Base-by-base conservation (phyloP, 805 yeast species). In the Starmerella apicola region DNA sequence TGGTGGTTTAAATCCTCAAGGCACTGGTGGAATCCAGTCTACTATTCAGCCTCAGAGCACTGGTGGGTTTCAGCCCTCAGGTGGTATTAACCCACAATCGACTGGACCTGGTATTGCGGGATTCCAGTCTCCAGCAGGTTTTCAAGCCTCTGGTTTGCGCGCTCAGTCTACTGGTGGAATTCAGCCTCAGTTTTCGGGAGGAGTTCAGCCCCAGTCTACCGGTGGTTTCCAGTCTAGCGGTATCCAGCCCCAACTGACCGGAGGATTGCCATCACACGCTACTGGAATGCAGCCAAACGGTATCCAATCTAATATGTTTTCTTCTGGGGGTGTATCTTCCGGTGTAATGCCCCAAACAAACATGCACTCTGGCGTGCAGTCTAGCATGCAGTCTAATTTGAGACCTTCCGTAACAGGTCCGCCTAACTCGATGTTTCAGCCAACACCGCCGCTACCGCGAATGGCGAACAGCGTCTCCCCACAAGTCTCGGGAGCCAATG, bases 401-500 rank as follows among this genome's bases (percentile, higher is more conserved):
- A 27, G 7, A 13, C 15, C 30, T 13, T 8, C 30, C 30, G 30
- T n/a, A n/a, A n/a, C n/a, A n/a, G 30, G 30, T 12, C 30, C 30
- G 17, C 30, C n/a, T 12, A 27, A 13, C 30, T 17, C n/a, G 15
- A 27, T 27, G 30, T 13, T 28, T 10, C 35, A 25, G 28, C 22
- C 35, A 15, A 16, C 24, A 19, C 31, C 36, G 22, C 28, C 26
- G 13, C 38, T 22, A 15, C 5, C 17, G 7, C 30, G 30, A 6
- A 15, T 10, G n/a, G 17, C 17, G 17, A 8, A 6, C 21, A 33
- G 37, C 12, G 26, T 41, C 12, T 37, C 39, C 15, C 39, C 42
- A 22, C 42, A 42, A 18, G 26, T 23, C 22, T 34, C 45, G 18
- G 38, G 39, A 16, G n/a, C n/a, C n/a, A n/a, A n/a, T n/a, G n/a